Base-by-base conservation (phyloP, 805 yeast species). In the Tetrapisispora fleetii region DNA sequence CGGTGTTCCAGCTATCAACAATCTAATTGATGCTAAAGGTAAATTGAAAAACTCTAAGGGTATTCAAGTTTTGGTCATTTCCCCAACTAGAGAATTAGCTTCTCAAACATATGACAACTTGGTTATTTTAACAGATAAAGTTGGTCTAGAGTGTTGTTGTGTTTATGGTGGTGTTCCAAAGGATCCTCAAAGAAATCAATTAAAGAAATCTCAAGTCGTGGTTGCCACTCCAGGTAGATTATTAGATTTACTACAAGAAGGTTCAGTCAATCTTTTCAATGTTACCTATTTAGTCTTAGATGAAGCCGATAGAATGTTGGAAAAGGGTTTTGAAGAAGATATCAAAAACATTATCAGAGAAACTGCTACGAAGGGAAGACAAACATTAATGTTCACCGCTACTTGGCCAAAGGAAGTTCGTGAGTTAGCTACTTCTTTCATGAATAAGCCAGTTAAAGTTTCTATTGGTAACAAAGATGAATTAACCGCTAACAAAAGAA, bases 351-450 rank as follows among this genome's bases (percentile, higher is more conserved):
- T 93, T 55, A 80, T 93, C 63, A 77, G 83, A 42, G 71, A 73
- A 49, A 75, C 87, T 16, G 72, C 77, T 22, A 61, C 68, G 32
- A 46, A 60, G 3, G 64, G 67, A 24, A 75, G 98, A 71, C 98
- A 91, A 69, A 93, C 99, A 0, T 75, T 93, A 54, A 93, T 93
- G 98, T 93, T 93, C 70, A 91, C 99, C 10, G 99, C 99, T n/a
- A 93, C 99, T 1, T 93, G 99, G 99, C 99, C 99, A n/a, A 86
- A 85, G 59, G 95, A 91, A 70, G 98, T 93, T 35, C 82, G 98
- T 63, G 95, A 88, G 54, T 75, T 93, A 53, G 99, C 99, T 9
- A 63, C 80, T 18, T 77, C 84, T 7, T 93, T 84, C 68, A 85
- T 93, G 95, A 78, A 76, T 21, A 59, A 66, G 14, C 95, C 97